Evolutionary conservation across 257 asterid species (phyloP), one percentile per base, ranked within the genome.

Genomic region (Ehretia macrophylla): DNA sequence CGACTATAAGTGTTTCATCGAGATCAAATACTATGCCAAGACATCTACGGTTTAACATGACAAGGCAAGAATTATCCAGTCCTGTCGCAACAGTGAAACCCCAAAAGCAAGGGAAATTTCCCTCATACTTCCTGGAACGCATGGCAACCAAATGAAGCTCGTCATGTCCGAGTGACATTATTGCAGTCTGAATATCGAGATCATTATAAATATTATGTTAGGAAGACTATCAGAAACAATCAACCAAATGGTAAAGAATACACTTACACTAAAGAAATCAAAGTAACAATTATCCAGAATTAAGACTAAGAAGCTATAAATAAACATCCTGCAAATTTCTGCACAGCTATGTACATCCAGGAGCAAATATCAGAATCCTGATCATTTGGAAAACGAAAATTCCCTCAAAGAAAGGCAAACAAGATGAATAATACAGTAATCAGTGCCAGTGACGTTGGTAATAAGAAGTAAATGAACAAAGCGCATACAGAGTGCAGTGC

Each of bases 21-120:
- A 92, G 96, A 81, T 92, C 99, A 76, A 92, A 92, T 40, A 92
- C 97, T 49, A 92, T 88, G 72, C 95, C 95, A 42, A 92, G 97
- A 68, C 99, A 92, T 79, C 99, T 82, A 58, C 84, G 95, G 72
- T 92, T 88, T 72, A 92, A 81, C 95, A 92, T 81, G 74, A 79
- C 83, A 70, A 92, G 90, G 81, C 96, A 86, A 59, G 93, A 92
- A 68, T 73, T 71, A 72, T 88, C 88, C 19, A 92, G 77, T 68
- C 90, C 87, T 17, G 88, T 65, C 40, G 95, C 58, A 50, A 86
- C 82, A 66, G 58, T 81, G 76, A 82, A 88, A 44, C 96, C 99
- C 99, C 99, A 92, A 75, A 92, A 92, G 77, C 90, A 92, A 51
- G 91, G 83, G 55, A 60, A 56, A 49, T 71, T 85, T 39, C 83